Conservation (phyloP, 1,139 yeast species). For the Debaryomyces psychrophilus region DNA sequence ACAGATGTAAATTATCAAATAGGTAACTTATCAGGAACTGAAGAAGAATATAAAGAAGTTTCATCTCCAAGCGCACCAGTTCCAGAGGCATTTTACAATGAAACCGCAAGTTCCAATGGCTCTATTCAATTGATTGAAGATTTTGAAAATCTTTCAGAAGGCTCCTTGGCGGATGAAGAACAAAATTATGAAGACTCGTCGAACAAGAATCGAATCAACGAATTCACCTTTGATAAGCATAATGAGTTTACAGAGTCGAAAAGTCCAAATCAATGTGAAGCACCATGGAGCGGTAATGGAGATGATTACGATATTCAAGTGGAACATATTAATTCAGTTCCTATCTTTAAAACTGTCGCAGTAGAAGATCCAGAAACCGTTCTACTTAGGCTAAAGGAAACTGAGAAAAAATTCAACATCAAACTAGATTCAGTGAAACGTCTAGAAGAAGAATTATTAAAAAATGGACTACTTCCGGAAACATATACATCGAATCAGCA, state of each 20-base stretch:
- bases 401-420: constrained; percentile 37
- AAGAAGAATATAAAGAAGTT: constrained; percentile 3
- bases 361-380: constrained; percentile 37
- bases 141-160: constrained; percentile 30
- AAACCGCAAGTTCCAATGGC: constrained; percentile 12
- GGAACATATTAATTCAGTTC: constrained; percentile 13
- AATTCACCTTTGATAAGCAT: constrained; percentile 14
- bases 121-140: constrained; percentile 17
- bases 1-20: constrained; percentile 8
- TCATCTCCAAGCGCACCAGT: constrained; percentile 18
- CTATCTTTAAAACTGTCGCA: constrained; percentile 36
- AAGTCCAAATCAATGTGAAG: constrained; percentile 5
- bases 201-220: constrained; percentile 8
- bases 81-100: constrained; percentile 24
- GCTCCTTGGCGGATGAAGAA: constrained; percentile 32
- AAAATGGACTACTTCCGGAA: neutral
- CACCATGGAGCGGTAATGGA: neutral
- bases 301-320: constrained; percentile 3
- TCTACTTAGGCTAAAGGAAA: constrained; percentile 31
- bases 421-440: constrained; percentile 35
- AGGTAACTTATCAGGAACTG: neutral
- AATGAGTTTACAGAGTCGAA: constrained; percentile 11
- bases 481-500: neutral
- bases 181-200: constrained; percentile 14
- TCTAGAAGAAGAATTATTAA: constrained; percentile 26